A percentile compares a stretch with the other conserved stretches of the same genome.
These are phyloP conservation scores for Solidago caesia DNA, from an alignment of 129 eudicot species.

Conservation along the genomic window DNA sequence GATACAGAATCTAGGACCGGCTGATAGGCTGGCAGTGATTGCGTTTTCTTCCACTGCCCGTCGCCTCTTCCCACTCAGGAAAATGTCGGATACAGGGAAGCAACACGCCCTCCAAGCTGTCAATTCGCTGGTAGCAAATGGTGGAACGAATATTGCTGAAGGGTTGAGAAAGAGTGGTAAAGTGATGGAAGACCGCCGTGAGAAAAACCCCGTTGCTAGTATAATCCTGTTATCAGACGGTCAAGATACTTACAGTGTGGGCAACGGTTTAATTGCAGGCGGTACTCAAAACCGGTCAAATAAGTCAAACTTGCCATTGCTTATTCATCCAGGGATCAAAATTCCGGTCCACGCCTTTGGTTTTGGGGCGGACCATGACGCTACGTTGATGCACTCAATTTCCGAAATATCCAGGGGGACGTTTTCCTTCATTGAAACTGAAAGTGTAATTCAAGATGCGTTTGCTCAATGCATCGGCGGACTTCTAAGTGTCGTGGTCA, in stretches of 20 bases:
- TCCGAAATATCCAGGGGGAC: constrained; percentile 81
- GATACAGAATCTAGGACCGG: constrained; percentile 79
- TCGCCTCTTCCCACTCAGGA: constrained; percentile 67
- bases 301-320: constrained; percentile 20
- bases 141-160: constrained; percentile 87
- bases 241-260: constrained; percentile 65
- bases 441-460: constrained; percentile 75
- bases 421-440: constrained; percentile 78
- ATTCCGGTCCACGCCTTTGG: constrained; percentile 84
- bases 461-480: constrained; percentile 92
- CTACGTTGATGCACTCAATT: constrained; percentile 63
- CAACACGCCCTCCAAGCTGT: constrained; percentile 68
- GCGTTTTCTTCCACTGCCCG: constrained; percentile 82
- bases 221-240: constrained; percentile 85
- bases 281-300: constrained; percentile 31
- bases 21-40: constrained; percentile 68
- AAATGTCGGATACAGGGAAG: constrained; percentile 72
- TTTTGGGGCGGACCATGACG: constrained; percentile 72
- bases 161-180: constrained; percentile 74
- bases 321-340: constrained; percentile 49
- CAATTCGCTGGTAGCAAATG: constrained; percentile 65
- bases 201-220: constrained; percentile 77
- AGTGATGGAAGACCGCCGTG: constrained; percentile 69
- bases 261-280: constrained; percentile 3
- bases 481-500: constrained; percentile 77